Evolutionary conservation across 1,139 yeast genomes (phyloP).

Genomic region (Taphrina sp.): DNA sequence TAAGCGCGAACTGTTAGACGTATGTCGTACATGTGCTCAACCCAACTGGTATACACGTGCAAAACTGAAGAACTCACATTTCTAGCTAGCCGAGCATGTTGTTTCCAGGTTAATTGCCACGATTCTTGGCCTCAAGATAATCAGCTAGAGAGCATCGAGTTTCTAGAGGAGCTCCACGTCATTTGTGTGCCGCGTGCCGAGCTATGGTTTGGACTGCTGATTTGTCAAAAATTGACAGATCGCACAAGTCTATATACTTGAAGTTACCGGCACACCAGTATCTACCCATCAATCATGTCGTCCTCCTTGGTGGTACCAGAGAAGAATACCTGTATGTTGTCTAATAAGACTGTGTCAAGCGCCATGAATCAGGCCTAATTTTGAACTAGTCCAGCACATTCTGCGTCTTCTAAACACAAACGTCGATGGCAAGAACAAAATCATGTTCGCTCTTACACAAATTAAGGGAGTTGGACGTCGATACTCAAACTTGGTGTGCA

Average conservation of each 20-base stretch:
- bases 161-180: neutral
- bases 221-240: neutral
- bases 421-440: conserved; percentile 99
- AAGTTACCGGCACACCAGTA: neutral
- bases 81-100: too few species aligned
- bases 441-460: conserved; percentile 99
- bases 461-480: conserved; percentile 99
- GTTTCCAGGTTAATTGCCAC: too few species aligned
- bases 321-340: conserved; percentile 21
- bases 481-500: conserved; percentile 99
- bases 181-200: neutral
- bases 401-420: conserved; percentile 99
- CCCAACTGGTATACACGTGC: too few species aligned
- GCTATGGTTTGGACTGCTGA: neutral
- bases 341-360: neutral
- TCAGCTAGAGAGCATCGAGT: conserved; percentile 5
- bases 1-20: too few species aligned
- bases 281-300: conserved; percentile 21
- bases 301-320: conserved; percentile 38
- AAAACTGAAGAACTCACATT: too few species aligned
- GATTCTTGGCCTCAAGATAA: conserved; percentile 1
- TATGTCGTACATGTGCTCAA: too few species aligned
- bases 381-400: conserved; percentile 81
- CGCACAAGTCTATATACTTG: neutral
- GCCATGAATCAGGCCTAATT: neutral